These are phyloP conservation scores for Sonneratia alba DNA, from an alignment of 345 rosid genomes.

Conservation along the genomic window DNA sequence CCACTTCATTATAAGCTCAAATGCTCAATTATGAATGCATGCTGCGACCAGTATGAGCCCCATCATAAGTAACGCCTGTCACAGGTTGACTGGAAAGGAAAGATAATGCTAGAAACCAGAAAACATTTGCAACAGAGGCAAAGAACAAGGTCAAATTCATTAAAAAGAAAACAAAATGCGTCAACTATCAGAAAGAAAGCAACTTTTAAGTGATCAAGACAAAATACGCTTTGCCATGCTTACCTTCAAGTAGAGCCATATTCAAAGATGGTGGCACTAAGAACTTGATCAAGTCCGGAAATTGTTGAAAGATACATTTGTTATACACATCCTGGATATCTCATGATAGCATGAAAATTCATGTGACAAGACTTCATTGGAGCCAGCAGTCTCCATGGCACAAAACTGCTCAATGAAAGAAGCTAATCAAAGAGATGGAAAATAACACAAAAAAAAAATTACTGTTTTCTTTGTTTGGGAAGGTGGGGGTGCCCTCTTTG, in stretches of 20 bases:
- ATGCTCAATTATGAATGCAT: too few species aligned
- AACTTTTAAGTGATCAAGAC: not conserved
- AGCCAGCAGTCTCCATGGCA: not conserved
- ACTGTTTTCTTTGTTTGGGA: too few species aligned
- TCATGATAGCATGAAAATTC: not conserved
- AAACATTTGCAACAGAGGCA: too few species aligned
- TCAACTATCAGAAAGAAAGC: not conserved
- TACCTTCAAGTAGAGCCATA: conserved; percentile 98
- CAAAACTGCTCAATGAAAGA: not conserved
- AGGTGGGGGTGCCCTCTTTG: too few species aligned
- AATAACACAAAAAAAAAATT: too few species aligned
- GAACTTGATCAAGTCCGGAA: conserved; percentile 82
- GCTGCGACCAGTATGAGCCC: too few species aligned
- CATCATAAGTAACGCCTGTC: too few species aligned
- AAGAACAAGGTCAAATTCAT: too few species aligned
- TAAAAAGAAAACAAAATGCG: too few species aligned
- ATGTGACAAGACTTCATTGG: not conserved
- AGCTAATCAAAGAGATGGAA: not conserved
- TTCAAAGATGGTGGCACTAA: conserved; percentile 83
- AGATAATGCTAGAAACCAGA: too few species aligned
- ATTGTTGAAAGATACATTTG: conserved; percentile 48
- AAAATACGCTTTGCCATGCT: not conserved
- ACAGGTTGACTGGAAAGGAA: too few species aligned
- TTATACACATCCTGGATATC: conserved; percentile 52
- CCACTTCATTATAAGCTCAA: too few species aligned